Evolutionary conservation across 2,329 filamentous ascomycete genomes (phyloP).

Genomic region (Aspergillus candidus): DNA sequence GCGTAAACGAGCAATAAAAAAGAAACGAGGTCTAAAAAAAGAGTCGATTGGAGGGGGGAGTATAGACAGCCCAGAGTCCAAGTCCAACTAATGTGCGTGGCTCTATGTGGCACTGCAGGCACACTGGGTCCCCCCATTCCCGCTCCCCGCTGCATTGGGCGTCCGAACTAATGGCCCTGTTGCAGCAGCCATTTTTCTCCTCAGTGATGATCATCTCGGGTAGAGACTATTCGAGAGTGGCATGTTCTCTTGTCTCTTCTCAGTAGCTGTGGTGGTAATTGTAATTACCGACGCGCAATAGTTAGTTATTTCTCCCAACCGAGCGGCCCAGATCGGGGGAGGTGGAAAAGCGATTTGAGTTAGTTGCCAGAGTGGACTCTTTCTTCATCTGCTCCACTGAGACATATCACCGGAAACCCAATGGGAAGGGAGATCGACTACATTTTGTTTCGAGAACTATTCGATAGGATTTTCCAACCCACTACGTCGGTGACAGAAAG

Average conservation of each 20-base stretch:
- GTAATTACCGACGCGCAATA: too few relatives aligned
- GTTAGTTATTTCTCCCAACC: too few relatives aligned
- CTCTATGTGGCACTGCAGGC: constrained; percentile 11
- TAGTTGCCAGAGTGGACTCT: too few relatives aligned
- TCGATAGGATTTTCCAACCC: too few relatives aligned
- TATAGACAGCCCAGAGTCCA: constrained; percentile 7
- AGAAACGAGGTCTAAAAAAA: constrained; percentile 4
- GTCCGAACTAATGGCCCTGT: constrained; percentile 14
- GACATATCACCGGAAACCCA: too few relatives aligned
- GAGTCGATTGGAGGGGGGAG: neutral
- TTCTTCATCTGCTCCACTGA: too few relatives aligned
- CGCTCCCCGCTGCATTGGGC: constrained; percentile 12
- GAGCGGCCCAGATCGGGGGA: too few relatives aligned
- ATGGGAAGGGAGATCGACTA: too few relatives aligned
- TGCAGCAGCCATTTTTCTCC: constrained; percentile 6
- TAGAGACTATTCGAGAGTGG: neutral
- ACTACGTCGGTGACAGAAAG: too few relatives aligned
- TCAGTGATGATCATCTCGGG: constrained; percentile 6
- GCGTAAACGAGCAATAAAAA: neutral
- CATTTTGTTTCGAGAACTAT: too few relatives aligned
- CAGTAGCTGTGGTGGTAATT: neutral
- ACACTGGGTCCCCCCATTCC: constrained; percentile 8
- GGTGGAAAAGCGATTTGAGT: too few relatives aligned
- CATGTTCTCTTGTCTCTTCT: neutral
- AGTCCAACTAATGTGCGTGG: constrained; percentile 14